Evolutionary conservation across 805 yeast species (phyloP), one percentile per base, ranked within the genome.

Genomic region (Wickerhamiella vanderwaltii): DNA sequence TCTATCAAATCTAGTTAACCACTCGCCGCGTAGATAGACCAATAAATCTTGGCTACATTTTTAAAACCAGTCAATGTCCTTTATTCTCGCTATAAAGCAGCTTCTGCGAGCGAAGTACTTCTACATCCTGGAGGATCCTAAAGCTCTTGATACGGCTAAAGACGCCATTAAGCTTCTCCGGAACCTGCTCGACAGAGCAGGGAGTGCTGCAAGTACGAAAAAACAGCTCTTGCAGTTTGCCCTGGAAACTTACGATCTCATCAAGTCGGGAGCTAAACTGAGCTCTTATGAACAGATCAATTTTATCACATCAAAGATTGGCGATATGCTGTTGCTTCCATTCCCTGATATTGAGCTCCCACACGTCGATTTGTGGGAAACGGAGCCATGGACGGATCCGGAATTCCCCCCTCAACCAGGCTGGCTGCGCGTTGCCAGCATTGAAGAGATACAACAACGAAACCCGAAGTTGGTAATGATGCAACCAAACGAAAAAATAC

Each of bases 261-360:
- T 58, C 43, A 43, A 56, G 49, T 23, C 31, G 22, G 35, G 32
- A 5, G 40, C 37, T 3, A 32, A 38, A 9, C 19, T 36, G 40
- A 38, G 19, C 39, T 49, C 29, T 48, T 54, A 13, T 48, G 42
- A 5, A 49, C 29, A 44, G 25, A 7, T 58, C 47, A 39, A 60
- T 49, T 49, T 66, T 62, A 9, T 67, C 52, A 7, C 48, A 42
- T 38, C 58, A 47, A 28, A 67, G 52, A 6, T 48, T 16, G 9
- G 52, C 41, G 44, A 61, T 63, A 5, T 55, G 54, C 6, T 60
- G 60, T n/a, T 51, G 29, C 49, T 47, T 20, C 58, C 58, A 1
- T 51, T 52, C 50, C 30, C 44, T 22, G 7, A 29, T 18, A 29
- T 30, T 12, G 41, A 33, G 7, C 20, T 28, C 6, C 20, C 35